These are phyloP conservation scores for Neoconidiobolus thromboides DNA, from an alignment of 371 early-diverging fungal species.

Conservation along the genomic window DNA sequence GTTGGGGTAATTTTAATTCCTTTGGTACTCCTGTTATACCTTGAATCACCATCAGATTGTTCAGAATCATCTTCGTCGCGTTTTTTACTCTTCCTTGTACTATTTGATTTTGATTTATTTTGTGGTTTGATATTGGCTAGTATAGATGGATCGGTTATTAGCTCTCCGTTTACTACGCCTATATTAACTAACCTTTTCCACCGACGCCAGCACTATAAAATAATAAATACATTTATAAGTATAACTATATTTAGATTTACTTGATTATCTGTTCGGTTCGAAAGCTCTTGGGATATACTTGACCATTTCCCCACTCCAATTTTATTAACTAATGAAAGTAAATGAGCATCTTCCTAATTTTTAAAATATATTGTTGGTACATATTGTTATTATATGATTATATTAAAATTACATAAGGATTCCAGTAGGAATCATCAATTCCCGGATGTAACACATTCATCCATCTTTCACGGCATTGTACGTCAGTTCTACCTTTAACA, in stretches of 20 bases:
- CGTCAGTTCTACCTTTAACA: slow-evolving; percentile 60
- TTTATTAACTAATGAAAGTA: slow-evolving; percentile 17
- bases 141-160: not conserved
- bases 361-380: not conserved
- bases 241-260: slow-evolving; percentile 3
- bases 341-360: slow-evolving; percentile 18
- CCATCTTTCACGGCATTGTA: slow-evolving; percentile 76
- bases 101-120: not conserved
- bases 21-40: not conserved
- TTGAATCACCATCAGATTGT: not conserved
- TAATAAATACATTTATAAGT: not conserved
- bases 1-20: not conserved
- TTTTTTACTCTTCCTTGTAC: not conserved
- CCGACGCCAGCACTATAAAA: slow-evolving; percentile 21
- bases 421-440: slow-evolving; percentile 30
- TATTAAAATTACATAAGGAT: slow-evolving; percentile 20
- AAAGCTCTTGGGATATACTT: slow-evolving; percentile 18
- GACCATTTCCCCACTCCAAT: slow-evolving; percentile 33
- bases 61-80: not conserved
- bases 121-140: not conserved
- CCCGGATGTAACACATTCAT: slow-evolving; percentile 45
- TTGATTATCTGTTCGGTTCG: slow-evolving; percentile 36
- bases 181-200: slow-evolving; percentile 11
- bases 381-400: not conserved
- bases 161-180: not conserved